A percentile compares a stretch with the other conserved stretches of the same genome.
These are phyloP conservation scores for Myriangium duriaei DNA, from an alignment of 2,329 filamentous ascomycete species.

Conservation along the genomic window DNA sequence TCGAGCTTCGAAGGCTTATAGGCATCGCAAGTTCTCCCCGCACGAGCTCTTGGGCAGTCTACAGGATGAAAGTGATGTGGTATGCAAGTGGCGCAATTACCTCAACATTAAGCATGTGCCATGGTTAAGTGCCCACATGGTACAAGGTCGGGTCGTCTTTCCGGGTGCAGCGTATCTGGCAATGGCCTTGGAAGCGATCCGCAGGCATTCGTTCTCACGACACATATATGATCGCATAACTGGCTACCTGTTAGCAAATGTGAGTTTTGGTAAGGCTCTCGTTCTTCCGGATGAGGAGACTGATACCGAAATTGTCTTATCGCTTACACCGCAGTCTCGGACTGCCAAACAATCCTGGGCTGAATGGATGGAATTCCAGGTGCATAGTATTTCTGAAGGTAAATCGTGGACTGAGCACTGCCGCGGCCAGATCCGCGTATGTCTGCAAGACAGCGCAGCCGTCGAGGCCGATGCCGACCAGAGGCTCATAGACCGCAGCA, in stretches of 20 bases:
- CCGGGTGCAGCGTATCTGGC: slow-evolving; percentile 13
- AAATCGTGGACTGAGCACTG: not conserved
- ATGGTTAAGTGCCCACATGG: slow-evolving; percentile 13
- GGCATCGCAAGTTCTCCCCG: not conserved
- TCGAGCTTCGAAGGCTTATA: slow-evolving; percentile 3
- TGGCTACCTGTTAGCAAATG: slow-evolving; percentile 11
- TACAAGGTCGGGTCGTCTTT: slow-evolving; percentile 13
- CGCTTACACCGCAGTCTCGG: not conserved
- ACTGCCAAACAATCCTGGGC: not conserved
- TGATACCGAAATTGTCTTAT: slow-evolving; percentile 12
- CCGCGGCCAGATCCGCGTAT: not conserved
- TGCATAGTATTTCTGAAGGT: not conserved
- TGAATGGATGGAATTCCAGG: not conserved
- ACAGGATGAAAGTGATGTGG: slow-evolving; percentile 2
- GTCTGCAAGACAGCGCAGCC: not conserved
- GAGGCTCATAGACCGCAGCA: not conserved
- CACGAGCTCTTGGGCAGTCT: slow-evolving; percentile 12
- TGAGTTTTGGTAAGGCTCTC: slow-evolving; percentile 14
- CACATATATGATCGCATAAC: not conserved
- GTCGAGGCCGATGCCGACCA: not conserved
- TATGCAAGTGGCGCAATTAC: slow-evolving; percentile 13
- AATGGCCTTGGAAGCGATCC: slow-evolving; percentile 12
- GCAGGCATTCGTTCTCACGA: slow-evolving; percentile 5
- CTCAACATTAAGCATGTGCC: slow-evolving; percentile 10
- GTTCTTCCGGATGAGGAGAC: slow-evolving; percentile 13